These are phyloP conservation scores for Arachnopeziza araneosa DNA, from an alignment of 2,329 filamentous ascomycete genomes.

Conservation along the genomic window DNA sequence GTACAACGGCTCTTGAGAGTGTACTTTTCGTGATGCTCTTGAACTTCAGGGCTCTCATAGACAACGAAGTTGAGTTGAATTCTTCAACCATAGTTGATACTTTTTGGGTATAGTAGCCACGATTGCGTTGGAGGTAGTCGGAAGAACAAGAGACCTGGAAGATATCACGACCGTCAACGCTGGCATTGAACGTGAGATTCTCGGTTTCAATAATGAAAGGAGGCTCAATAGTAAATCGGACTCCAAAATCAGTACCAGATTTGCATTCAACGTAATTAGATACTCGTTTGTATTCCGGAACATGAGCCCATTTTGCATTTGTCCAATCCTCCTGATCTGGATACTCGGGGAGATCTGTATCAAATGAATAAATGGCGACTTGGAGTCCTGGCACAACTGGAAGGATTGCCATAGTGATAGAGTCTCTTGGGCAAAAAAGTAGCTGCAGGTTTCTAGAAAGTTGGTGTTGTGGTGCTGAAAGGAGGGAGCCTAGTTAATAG, in stretches of 20 bases:
- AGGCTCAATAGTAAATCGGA: conserved; percentile 9
- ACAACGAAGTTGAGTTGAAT: conserved; percentile 6
- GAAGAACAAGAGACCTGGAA: conserved; percentile 5
- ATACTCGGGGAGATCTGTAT: conserved; percentile 17
- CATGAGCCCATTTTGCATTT: conserved; percentile 1
- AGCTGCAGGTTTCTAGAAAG: no score
- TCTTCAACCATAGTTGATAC: background rate
- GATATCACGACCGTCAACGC: conserved; percentile 15
- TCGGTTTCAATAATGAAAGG: conserved; percentile 10
- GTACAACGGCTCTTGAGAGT: background rate
- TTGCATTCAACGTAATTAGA: conserved; percentile 18
- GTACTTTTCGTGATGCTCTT: conserved; percentile 10
- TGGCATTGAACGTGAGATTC: conserved; percentile 8
- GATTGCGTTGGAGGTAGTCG: background rate
- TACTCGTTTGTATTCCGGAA: background rate
- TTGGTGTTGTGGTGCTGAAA: no score
- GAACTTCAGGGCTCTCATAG: conserved; percentile 13
- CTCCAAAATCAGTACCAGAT: conserved; percentile 14
- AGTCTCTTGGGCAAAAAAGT: background rate
- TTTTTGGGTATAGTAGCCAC: conserved; percentile 6
- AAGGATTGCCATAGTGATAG: conserved; percentile 21
- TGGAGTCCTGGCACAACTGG: conserved; percentile 16
- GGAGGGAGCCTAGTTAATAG: no score
- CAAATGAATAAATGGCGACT: conserved; percentile 16
- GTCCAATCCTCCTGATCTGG: conserved; percentile 13